Conservation (phyloP, 2,329 filamentous ascomycete species). For the Beauveria bassiana region DNA sequence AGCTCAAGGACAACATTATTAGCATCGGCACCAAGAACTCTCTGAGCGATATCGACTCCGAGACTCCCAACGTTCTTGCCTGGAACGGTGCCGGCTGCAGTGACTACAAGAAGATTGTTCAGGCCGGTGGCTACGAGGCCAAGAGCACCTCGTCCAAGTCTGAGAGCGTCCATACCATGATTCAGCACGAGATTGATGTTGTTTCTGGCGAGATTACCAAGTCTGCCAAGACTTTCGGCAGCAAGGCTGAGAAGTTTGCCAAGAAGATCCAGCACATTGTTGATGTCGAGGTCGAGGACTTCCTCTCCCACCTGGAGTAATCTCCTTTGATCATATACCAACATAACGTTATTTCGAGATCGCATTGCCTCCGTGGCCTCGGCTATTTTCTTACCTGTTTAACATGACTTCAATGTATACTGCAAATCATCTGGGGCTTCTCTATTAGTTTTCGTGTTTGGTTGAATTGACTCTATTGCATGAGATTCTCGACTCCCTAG, state of each 20-base stretch:
- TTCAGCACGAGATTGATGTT: constrained; percentile 54
- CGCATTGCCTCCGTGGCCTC: not conserved
- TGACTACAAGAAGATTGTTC: constrained; percentile 82
- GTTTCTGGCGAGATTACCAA: constrained; percentile 47
- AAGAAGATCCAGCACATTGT: constrained; percentile 56
- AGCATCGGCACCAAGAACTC: constrained; percentile 70
- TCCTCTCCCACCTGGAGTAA: constrained; percentile 45
- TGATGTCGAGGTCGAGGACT: constrained; percentile 53
- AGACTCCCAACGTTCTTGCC: constrained; percentile 90
- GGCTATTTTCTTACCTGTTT: constrained; percentile 1
- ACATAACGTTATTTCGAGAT: not conserved
- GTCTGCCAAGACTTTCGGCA: constrained; percentile 42
- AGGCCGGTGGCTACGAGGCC: constrained; percentile 62
- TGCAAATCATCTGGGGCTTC: constrained; percentile 2
- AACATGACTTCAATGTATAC: constrained; percentile 8
- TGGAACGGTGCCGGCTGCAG: constrained; percentile 96
- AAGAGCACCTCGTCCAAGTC: constrained; percentile 38
- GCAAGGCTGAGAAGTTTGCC: constrained; percentile 53
- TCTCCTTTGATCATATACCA: constrained; percentile 11
- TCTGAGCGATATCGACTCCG: constrained; percentile 72
- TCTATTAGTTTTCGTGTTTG: not conserved
- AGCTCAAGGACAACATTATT: constrained; percentile 87
- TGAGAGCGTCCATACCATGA: constrained; percentile 52
- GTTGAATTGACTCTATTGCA: not conserved
- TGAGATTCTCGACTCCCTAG: not conserved